Evolutionary conservation across 2,329 filamentous ascomycete genomes (phyloP).

Genomic region (Keithomyces neogunnii): DNA sequence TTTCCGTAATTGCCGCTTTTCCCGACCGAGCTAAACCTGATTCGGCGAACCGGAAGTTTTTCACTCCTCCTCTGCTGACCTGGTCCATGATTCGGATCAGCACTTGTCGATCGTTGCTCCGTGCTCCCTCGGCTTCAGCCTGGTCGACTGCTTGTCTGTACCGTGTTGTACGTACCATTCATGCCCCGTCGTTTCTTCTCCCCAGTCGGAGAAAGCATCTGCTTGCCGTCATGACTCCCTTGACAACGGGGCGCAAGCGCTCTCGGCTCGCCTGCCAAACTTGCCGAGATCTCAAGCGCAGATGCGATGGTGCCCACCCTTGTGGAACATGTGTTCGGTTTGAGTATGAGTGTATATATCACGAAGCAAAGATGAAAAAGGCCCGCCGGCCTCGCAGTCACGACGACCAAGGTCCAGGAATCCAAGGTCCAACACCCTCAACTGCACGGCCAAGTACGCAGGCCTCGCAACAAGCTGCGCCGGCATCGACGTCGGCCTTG

Average conservation of each 20-base stretch:
- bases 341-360: conserved; percentile 44
- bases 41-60: background rate
- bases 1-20: background rate
- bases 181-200: background rate
- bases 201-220: background rate
- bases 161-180: background rate
- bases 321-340: conserved; percentile 45
- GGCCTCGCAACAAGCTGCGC: background rate
- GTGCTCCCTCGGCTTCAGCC: background rate
- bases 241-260: conserved; percentile 20
- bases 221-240: background rate
- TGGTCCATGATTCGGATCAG: background rate
- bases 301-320: conserved; percentile 44
- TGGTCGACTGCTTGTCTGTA: background rate
- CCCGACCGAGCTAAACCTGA: background rate
- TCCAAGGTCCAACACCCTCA: background rate
- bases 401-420: background rate
- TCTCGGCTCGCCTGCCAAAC: conserved; percentile 39
- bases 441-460: background rate
- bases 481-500: conserved; percentile 3
- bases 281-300: conserved; percentile 47
- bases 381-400: background rate
- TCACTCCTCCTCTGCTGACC: background rate
- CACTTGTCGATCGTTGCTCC: background rate
- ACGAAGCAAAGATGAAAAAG: conserved; percentile 8